Evolutionary conservation across 1,284 basidiomycete genomes (phyloP).

Genomic region (Omphalotus olearius): DNA sequence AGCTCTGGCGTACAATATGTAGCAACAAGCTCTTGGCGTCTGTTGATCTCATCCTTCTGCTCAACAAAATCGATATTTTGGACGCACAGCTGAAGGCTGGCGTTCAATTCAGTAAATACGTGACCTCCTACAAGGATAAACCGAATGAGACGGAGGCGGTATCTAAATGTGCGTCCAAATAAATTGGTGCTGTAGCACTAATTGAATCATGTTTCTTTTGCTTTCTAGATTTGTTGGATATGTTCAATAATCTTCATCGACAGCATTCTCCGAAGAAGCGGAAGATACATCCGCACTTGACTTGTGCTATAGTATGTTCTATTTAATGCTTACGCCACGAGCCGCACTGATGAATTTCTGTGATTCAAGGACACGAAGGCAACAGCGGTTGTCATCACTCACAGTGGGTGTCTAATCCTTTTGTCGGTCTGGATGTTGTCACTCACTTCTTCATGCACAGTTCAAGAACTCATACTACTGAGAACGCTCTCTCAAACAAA

Average conservation of each 20-base stretch:
- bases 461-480: conserved; percentile 39
- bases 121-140: conserved; percentile 45
- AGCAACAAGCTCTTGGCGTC: conserved; percentile 47
- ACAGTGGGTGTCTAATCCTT: conserved; percentile 27
- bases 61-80: conserved; percentile 63
- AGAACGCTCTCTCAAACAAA: conserved; percentile 29
- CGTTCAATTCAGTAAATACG: conserved; percentile 47
- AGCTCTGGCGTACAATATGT: conserved; percentile 59
- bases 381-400: conserved; percentile 40
- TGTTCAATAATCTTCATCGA: conserved; percentile 47
- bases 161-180: conserved; percentile 41
- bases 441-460: conserved; percentile 22
- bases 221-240: conserved; percentile 42
- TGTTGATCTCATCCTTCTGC: conserved; percentile 54
- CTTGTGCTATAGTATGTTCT: conserved; percentile 48
- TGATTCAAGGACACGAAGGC: conserved; percentile 41
- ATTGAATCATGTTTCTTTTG: background rate
- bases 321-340: conserved; percentile 1
- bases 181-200: background rate
- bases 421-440: background rate
- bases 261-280: conserved; percentile 41
- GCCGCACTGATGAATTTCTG: conserved; percentile 3
- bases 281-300: conserved; percentile 47
- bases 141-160: conserved; percentile 51
- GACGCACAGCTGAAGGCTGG: conserved; percentile 49